Percentiles rank a stretch among this genome's conserved stretches.
phyloP scores from a whole-genome alignment of 2,329 filamentous ascomycete genomes.

The Ustulina deusta region DNA sequence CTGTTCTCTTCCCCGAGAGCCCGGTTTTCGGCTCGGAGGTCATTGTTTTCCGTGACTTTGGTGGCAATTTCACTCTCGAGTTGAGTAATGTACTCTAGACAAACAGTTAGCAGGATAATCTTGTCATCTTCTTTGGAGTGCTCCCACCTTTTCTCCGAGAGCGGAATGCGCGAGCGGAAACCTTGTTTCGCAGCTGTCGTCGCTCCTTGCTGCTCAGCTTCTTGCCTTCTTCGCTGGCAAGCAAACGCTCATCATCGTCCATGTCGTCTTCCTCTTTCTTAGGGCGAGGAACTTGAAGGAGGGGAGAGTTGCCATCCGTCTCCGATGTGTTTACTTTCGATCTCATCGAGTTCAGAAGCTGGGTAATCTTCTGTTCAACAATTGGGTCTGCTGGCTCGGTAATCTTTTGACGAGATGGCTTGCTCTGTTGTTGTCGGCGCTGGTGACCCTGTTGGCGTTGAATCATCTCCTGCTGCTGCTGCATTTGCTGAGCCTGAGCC shows the following conservation, averaged over 20 bases:
- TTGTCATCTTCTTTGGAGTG: slow-evolving; percentile 2
- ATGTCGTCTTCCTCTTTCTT: slow-evolving; percentile 98
- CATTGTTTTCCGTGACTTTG: slow-evolving; percentile 85
- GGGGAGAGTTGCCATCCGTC: slow-evolving; percentile 61
- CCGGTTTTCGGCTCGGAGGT: slow-evolving; percentile 83
- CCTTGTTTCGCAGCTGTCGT: slow-evolving; percentile 97
- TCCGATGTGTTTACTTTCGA: slow-evolving; percentile 72
- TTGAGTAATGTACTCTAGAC: slow-evolving; percentile 93
- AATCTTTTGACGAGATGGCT: slow-evolving; percentile 61
- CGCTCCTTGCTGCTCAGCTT: slow-evolving; percentile 98
- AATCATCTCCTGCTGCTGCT: slow-evolving; percentile 24
- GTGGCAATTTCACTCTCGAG: slow-evolving; percentile 88
- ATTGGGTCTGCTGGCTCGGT: slow-evolving; percentile 72
- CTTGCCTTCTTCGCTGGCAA: slow-evolving; percentile 90
- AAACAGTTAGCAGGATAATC: slow-evolving; percentile 60
- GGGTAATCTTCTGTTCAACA: slow-evolving; percentile 92
- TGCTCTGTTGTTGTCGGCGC: slow-evolving; percentile 52
- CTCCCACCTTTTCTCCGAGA: slow-evolving; percentile 94
- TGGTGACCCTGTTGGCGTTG: slow-evolving; percentile 55
- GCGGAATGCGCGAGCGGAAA: slow-evolving; percentile 96
- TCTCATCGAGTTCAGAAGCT: slow-evolving; percentile 92
- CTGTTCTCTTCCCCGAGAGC: slow-evolving; percentile 87
- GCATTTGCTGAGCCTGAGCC: slow-evolving; percentile 28
- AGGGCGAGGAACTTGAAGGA: slow-evolving; percentile 76
- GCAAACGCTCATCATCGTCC: slow-evolving; percentile 87